These are phyloP conservation scores for Cercospora sojina DNA, from an alignment of 2,329 filamentous ascomycete genomes.

Conservation along the genomic window DNA sequence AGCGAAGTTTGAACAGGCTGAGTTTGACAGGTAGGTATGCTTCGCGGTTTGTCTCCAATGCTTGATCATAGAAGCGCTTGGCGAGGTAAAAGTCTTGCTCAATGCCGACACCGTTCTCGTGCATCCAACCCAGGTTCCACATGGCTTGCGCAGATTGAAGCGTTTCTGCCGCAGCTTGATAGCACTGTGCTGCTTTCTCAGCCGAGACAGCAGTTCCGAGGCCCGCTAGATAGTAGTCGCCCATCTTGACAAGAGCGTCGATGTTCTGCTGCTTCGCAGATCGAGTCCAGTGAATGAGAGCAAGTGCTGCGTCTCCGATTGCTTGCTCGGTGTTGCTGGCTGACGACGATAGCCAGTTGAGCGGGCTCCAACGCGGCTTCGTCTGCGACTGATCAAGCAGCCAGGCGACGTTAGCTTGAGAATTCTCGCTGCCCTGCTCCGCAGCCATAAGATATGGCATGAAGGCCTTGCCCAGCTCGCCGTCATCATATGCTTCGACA, in stretches of 20 bases:
- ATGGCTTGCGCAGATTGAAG: conserved; percentile 91
- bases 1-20: conserved; percentile 78
- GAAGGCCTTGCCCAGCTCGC: conserved; percentile 76
- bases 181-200: conserved; percentile 89
- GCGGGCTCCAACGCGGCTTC: conserved; percentile 23
- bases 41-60: conserved; percentile 83
- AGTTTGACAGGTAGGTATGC: conserved; percentile 91
- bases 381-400: conserved; percentile 65
- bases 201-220: conserved; percentile 64
- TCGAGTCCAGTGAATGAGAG: conserved; percentile 90
- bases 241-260: conserved; percentile 95
- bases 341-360: conserved; percentile 20
- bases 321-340: conserved; percentile 38
- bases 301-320: conserved; percentile 62
- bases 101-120: conserved; percentile 91
- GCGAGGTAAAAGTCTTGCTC: conserved; percentile 96
- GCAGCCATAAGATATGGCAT: conserved; percentile 82
- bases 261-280: conserved; percentile 91
- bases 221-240: conserved; percentile 90
- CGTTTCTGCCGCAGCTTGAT: conserved; percentile 86
- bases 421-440: conserved; percentile 86
- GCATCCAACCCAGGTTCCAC: conserved; percentile 99
- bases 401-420: conserved; percentile 86
- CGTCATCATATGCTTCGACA: conserved; percentile 75
- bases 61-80: conserved; percentile 92